These are phyloP conservation scores for Madurella mycetomatis DNA, from an alignment of 2,329 filamentous ascomycete species.

Conservation along the genomic window DNA sequence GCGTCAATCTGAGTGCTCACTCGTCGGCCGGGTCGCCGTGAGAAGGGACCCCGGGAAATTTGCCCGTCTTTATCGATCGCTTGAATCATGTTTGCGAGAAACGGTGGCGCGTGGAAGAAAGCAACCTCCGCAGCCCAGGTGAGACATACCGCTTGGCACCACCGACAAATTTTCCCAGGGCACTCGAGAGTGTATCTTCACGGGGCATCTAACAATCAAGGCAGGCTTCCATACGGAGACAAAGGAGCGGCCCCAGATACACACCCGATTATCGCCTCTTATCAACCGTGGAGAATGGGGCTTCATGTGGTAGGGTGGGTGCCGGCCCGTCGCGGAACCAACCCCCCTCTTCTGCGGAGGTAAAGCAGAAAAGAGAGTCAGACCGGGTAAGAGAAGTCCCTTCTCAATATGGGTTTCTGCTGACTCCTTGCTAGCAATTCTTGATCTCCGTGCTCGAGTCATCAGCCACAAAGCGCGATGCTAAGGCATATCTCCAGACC, in stretches of 20 bases:
- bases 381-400: conserved; percentile 39
- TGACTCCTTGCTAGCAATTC: conserved; percentile 55
- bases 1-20: conserved; percentile 3
- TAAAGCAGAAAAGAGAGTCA: conserved; percentile 43
- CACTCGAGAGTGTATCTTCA: neutral
- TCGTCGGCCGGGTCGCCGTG: conserved; percentile 6
- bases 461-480: conserved; percentile 87
- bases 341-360: conserved; percentile 39
- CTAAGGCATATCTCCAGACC: conserved; percentile 83
- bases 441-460: conserved; percentile 82
- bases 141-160: conserved; percentile 4
- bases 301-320: conserved; percentile 6
- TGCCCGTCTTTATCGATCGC: conserved; percentile 7
- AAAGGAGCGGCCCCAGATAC: conserved; percentile 3
- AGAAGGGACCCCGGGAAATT: conserved; percentile 4
- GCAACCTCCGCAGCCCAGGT: conserved; percentile 35
- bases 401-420: neutral
- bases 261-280: conserved; percentile 9
- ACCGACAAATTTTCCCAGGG: neutral
- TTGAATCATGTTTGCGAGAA: conserved; percentile 36
- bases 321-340: conserved; percentile 17
- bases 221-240: conserved; percentile 16
- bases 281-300: conserved; percentile 17
- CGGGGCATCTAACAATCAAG: conserved; percentile 2
- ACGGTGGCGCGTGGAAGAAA: conserved; percentile 36